Evolutionary conservation across 2,329 filamentous ascomycete genomes (phyloP).

Genomic region (Neoascochyta sp.): DNA sequence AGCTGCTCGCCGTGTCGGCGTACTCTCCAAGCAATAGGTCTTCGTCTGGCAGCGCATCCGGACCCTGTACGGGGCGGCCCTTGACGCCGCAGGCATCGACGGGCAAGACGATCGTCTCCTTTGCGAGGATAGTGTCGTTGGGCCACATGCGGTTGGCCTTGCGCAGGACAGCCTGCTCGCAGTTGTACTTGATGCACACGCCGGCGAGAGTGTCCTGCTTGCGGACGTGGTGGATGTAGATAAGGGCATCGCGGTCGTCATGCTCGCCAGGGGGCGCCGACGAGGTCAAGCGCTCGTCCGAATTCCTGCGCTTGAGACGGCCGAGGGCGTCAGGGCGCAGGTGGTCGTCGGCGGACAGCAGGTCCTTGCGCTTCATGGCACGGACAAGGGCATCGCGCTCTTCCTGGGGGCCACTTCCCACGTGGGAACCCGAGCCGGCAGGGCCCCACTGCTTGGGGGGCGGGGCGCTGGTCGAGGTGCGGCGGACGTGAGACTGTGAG

Average conservation of each 20-base stretch:
- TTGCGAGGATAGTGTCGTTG: constrained; percentile 81
- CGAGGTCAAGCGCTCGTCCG: constrained; percentile 55
- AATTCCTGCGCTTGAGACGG: constrained; percentile 62
- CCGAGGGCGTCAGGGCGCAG: constrained; percentile 44
- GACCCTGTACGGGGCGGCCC: constrained; percentile 55
- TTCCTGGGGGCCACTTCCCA: constrained; percentile 46
- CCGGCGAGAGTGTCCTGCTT: constrained; percentile 85
- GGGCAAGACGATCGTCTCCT: constrained; percentile 76
- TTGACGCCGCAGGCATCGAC: constrained; percentile 86
- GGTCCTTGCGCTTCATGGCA: constrained; percentile 49
- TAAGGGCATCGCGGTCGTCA: constrained; percentile 70
- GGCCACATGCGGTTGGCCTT: constrained; percentile 94
- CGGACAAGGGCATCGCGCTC: constrained; percentile 46
- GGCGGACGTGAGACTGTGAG: constrained; percentile 25
- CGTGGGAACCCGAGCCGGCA: constrained; percentile 32
- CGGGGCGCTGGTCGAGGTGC: constrained; percentile 37
- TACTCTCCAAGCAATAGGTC: constrained; percentile 35
- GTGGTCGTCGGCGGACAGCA: constrained; percentile 43
- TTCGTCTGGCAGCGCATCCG: constrained; percentile 37
- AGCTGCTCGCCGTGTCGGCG: constrained; percentile 16
- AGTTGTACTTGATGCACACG: constrained; percentile 85
- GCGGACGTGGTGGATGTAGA: constrained; percentile 84
- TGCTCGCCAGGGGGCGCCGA: constrained; percentile 53
- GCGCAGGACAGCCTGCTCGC: constrained; percentile 74
- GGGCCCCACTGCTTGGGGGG: constrained; percentile 49